A percentile compares a stretch with the other conserved stretches of the same genome.
Conservation (phyloP, 352 stramenopile genomes). For the Pythium aphanidermatum region DNA sequence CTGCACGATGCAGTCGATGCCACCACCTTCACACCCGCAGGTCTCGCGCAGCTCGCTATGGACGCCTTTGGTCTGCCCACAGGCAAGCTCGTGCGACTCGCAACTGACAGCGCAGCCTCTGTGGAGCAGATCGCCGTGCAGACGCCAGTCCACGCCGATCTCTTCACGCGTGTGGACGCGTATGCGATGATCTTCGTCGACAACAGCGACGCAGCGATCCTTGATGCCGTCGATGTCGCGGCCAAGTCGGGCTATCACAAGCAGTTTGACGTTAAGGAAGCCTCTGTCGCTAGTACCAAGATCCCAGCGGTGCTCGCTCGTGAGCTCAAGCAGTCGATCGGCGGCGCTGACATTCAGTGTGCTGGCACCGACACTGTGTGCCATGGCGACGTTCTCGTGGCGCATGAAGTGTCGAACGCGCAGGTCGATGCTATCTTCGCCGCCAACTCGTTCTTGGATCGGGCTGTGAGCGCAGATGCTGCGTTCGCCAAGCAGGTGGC, state of each 20-base stretch:
- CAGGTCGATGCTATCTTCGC: slow-evolving; percentile 20
- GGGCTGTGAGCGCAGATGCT: slow-evolving; percentile 19
- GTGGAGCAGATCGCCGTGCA: neutral
- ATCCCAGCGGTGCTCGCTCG: slow-evolving; percentile 25
- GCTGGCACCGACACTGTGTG: slow-evolving; percentile 26
- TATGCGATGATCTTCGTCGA: slow-evolving; percentile 35
- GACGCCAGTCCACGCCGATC: slow-evolving; percentile 32
- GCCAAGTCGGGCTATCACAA: slow-evolving; percentile 21
- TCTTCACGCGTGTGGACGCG: slow-evolving; percentile 28
- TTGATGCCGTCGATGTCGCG: slow-evolving; percentile 19
- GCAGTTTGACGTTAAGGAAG: slow-evolving; percentile 20
- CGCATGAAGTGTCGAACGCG: too few species aligned
- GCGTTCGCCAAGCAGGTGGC: slow-evolving; percentile 29
- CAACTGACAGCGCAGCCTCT: neutral
- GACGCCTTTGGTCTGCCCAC: slow-evolving; percentile 27
- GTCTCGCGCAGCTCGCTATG: slow-evolving; percentile 34
- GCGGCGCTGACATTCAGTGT: slow-evolving; percentile 21
- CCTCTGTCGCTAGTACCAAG: slow-evolving; percentile 2
- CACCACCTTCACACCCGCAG: slow-evolving; percentile 27
- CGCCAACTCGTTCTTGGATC: slow-evolving; percentile 24
- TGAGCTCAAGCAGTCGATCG: slow-evolving; percentile 11
- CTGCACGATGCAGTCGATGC: slow-evolving; percentile 17
- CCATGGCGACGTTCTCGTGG: slow-evolving; percentile 4
- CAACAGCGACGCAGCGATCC: slow-evolving; percentile 8
- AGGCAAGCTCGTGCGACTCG: slow-evolving; percentile 8